A percentile compares a stretch with the other conserved stretches of the same genome.
These are phyloP conservation scores for Cercophora scortea DNA, from an alignment of 495 filamentous ascomycete species.

Conservation along the genomic window DNA sequence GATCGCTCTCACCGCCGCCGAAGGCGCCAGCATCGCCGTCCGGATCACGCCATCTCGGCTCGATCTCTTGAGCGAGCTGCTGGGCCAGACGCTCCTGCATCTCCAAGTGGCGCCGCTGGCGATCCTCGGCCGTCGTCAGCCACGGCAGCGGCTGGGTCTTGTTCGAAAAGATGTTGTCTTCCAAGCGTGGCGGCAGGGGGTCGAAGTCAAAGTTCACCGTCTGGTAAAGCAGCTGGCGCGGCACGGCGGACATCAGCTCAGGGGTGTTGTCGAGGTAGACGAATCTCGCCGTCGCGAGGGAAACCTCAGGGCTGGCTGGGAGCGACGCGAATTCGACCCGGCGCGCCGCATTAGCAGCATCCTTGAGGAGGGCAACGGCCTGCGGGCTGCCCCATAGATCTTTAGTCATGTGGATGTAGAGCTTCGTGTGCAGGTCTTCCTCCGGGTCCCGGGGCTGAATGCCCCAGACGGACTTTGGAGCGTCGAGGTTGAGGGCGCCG, in stretches of 20 bases:
- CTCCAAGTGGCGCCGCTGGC: no score
- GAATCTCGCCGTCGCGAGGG: constrained; percentile 63
- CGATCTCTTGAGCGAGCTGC: no score
- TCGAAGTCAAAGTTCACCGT: constrained; percentile 56
- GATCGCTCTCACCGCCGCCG: no score
- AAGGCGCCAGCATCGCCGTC: no score
- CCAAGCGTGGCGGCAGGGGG: constrained; percentile 53
- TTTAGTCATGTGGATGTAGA: constrained; percentile 74
- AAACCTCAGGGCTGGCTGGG: constrained; percentile 22
- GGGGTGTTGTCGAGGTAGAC: constrained; percentile 69
- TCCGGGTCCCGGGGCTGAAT: constrained; percentile 54
- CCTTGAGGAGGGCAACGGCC: constrained; percentile 59
- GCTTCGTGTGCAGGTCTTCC: constrained; percentile 66
- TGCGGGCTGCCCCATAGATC: constrained; percentile 87
- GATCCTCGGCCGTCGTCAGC: not conserved
- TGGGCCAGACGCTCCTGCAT: no score
- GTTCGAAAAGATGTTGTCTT: constrained; percentile 40
- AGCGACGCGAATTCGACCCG: constrained; percentile 37
- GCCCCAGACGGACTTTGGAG: constrained; percentile 76
- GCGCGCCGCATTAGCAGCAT: constrained; percentile 53
- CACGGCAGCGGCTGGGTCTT: constrained; percentile 28
- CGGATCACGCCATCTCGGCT: no score
- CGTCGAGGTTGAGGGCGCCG: constrained; percentile 63
- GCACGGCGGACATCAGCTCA: constrained; percentile 51
- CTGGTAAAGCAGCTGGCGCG: constrained; percentile 40